A percentile compares a stretch with the other conserved stretches of the same genome.
Evolutionary conservation across 495 filamentous ascomycete species (phyloP).

Genomic region (Parathielavia hyrcaniae): DNA sequence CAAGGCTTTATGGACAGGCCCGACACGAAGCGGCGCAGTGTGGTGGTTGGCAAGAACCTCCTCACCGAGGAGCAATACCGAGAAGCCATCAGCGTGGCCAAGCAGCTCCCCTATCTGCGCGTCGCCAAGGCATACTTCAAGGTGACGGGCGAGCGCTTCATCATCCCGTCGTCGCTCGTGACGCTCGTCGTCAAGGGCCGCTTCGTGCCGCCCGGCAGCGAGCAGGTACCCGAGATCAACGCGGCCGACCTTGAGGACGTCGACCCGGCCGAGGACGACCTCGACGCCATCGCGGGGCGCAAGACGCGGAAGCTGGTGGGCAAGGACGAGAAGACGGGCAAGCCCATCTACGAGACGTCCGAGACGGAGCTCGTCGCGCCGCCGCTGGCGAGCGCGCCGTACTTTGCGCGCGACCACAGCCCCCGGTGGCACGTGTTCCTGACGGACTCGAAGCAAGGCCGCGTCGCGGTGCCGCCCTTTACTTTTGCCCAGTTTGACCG

Average conservation of each 20-base stretch:
- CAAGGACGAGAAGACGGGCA: slow-evolving; percentile 51
- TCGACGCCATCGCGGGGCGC: slow-evolving; percentile 79
- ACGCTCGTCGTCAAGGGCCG: slow-evolving; percentile 94
- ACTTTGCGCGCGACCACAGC: slow-evolving; percentile 79
- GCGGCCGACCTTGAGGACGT: slow-evolving; percentile 78
- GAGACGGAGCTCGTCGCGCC: slow-evolving; percentile 62
- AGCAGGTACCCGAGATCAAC: slow-evolving; percentile 63
- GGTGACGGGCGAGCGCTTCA: slow-evolving; percentile 85
- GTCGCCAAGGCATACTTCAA: slow-evolving; percentile 98
- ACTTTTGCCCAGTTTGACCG: slow-evolving; percentile 86
- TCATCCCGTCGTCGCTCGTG: slow-evolving; percentile 89
- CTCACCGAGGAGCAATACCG: slow-evolving; percentile 71
- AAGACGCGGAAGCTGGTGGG: slow-evolving; percentile 56
- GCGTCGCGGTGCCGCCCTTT: slow-evolving; percentile 91
- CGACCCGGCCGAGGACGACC: slow-evolving; percentile 87
- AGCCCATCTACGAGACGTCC: slow-evolving; percentile 37
- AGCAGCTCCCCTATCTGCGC: slow-evolving; percentile 71
- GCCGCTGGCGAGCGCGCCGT: slow-evolving; percentile 81
- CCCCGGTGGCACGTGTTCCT: slow-evolving; percentile 92
- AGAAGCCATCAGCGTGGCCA: slow-evolving; percentile 65
- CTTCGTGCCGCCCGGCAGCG: slow-evolving; percentile 78
- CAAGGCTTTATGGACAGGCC: slow-evolving; percentile 83
- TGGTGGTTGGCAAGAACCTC: slow-evolving; percentile 62
- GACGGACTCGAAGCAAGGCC: slow-evolving; percentile 84
- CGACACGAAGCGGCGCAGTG: slow-evolving; percentile 62